Evolutionary conservation across 2,329 filamentous ascomycete species (phyloP).

Genomic region (Neoscytalidium dimidiatum): DNA sequence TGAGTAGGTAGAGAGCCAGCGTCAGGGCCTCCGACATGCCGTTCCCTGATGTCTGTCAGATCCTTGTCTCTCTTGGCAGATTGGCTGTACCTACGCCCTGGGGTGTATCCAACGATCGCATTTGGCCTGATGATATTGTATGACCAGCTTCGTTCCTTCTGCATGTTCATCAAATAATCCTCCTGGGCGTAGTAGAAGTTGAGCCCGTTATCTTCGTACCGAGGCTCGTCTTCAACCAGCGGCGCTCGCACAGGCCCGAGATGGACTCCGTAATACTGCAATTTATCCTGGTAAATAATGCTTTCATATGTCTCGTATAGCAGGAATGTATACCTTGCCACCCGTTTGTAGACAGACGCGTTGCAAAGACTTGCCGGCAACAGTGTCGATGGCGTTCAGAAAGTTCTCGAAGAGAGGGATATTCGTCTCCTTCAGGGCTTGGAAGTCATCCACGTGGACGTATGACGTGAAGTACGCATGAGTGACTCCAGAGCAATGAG

Average conservation of each 20-base stretch:
- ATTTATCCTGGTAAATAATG: not conserved
- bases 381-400: constrained; percentile 28
- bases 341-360: constrained; percentile 26
- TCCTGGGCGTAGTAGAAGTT: constrained; percentile 26
- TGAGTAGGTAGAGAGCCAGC: constrained; percentile 43
- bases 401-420: constrained; percentile 37
- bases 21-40: constrained; percentile 45
- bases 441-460: constrained; percentile 34
- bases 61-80: not conserved
- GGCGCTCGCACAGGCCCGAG: constrained; percentile 14
- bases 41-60: constrained; percentile 22
- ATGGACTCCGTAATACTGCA: not conserved
- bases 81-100: not conserved
- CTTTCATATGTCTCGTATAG: no score
- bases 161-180: constrained; percentile 19
- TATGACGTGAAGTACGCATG: constrained; percentile 39
- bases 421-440: constrained; percentile 28
- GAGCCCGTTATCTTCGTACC: constrained; percentile 9
- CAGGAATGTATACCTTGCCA: not conserved
- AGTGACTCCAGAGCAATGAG: constrained; percentile 30
- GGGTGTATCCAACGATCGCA: constrained; percentile 32
- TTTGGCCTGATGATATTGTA: constrained; percentile 36
- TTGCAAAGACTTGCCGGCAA: constrained; percentile 26
- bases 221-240: constrained; percentile 17
- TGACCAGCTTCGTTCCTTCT: constrained; percentile 24